phyloP scores from a whole-genome alignment of 129 eudicot species.

The Logfia minima region DNA sequence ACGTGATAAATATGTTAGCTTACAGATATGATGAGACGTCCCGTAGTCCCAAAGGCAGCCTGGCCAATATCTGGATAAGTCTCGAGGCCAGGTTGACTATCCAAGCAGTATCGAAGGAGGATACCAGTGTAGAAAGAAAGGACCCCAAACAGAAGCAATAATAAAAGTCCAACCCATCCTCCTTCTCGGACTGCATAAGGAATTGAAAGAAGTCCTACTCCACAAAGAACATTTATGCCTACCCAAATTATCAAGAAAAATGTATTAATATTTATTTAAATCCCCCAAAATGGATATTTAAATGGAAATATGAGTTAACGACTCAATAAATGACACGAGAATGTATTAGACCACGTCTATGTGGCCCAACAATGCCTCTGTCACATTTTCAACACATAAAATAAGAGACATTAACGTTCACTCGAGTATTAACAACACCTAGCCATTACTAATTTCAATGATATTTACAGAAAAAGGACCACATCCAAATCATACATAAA shows the following conservation, averaged over 20 bases:
- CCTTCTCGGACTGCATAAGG: conserved; percentile 91
- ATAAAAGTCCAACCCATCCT: conserved; percentile 73
- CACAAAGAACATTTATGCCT: conserved; percentile 93
- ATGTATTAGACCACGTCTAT: neutral
- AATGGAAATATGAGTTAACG: neutral
- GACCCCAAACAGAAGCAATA: conserved; percentile 55
- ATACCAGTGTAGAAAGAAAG: conserved; percentile 90
- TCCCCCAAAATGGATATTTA: neutral
- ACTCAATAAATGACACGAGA: neutral
- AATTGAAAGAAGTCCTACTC: conserved; percentile 86
- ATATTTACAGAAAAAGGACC: conserved; percentile 1
- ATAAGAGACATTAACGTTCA: no score
- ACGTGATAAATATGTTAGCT: conserved; percentile 24
- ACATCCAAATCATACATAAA: neutral
- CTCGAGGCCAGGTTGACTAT: conserved; percentile 88
- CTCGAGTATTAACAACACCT: neutral
- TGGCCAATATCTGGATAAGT: conserved; percentile 97
- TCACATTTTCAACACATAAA: conserved; percentile 1
- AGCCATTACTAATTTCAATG: neutral
- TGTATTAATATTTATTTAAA: neutral
- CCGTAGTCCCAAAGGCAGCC: conserved; percentile 82
- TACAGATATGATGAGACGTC: conserved; percentile 73
- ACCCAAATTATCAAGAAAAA: conserved; percentile 22
- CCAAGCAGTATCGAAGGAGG: conserved; percentile 76
- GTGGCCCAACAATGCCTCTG: neutral